These are phyloP conservation scores for Gryganskiella cystojenkinii DNA, from an alignment of 192 early-diverging fungal genomes.

Conservation along the genomic window DNA sequence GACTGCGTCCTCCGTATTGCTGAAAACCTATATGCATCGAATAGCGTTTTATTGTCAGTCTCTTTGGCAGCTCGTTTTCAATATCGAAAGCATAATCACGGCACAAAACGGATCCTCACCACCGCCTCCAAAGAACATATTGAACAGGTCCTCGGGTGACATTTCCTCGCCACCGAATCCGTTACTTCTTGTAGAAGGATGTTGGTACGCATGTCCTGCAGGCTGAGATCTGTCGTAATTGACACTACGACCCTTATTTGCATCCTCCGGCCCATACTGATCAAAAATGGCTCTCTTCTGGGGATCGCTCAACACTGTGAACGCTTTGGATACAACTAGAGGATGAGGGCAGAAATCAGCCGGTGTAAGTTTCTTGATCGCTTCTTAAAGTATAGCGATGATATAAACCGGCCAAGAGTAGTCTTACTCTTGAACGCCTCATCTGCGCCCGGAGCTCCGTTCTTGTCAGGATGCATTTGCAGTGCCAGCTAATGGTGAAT, in stretches of 20 bases:
- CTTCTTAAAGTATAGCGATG: neutral
- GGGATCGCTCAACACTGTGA: constrained; percentile 86
- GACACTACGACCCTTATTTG: constrained; percentile 51
- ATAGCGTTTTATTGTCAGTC: no score
- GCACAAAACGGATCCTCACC: constrained; percentile 28
- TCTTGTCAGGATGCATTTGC: constrained; percentile 97
- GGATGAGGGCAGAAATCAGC: neutral
- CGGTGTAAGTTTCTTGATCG: neutral
- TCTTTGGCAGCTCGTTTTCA: no score
- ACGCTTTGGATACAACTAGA: constrained; percentile 90
- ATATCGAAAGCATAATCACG: constrained; percentile 3
- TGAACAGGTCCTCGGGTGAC: constrained; percentile 94
- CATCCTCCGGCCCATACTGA: constrained; percentile 79
- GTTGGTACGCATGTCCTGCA: constrained; percentile 16
- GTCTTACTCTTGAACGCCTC: constrained; percentile 92
- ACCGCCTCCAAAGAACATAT: constrained; percentile 93
- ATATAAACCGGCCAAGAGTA: no score
- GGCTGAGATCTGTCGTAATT: constrained; percentile 46
- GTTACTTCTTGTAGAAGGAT: constrained; percentile 35
- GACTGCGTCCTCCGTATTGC: constrained; percentile 60
- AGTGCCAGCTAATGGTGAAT: constrained; percentile 74
- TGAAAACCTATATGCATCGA: neutral
- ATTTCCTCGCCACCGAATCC: constrained; percentile 74
- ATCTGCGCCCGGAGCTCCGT: constrained; percentile 93
- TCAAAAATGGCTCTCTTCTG: constrained; percentile 91